Percentiles rank a stretch among this genome's conserved stretches.
phyloP scores from a whole-genome alignment of 1,284 basidiomycete species.

The Xerocomus tenax region DNA sequence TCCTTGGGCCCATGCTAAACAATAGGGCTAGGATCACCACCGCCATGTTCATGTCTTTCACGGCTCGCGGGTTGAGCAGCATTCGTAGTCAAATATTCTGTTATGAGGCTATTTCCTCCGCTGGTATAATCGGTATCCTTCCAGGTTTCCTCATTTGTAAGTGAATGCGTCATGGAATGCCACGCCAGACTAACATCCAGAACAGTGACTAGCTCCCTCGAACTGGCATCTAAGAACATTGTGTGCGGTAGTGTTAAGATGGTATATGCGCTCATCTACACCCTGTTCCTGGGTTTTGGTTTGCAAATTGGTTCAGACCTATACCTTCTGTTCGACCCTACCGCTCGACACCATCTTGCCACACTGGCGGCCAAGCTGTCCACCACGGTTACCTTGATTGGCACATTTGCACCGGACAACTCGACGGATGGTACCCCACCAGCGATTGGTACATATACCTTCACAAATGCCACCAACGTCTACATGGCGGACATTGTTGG shows the following conservation, averaged over 20 bases:
- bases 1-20: conserved; percentile 13
- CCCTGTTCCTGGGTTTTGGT: conserved; percentile 83
- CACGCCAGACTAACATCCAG: conserved; percentile 11
- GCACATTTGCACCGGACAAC: conserved; percentile 63
- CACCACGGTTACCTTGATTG: conserved; percentile 48
- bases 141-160: conserved; percentile 76
- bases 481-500: conserved; percentile 42
- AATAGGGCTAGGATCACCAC: conserved; percentile 57
- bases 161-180: conserved; percentile 27
- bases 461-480: conserved; percentile 47
- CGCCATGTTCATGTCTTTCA: conserved; percentile 73
- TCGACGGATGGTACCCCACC: conserved; percentile 44
- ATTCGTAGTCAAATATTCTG: conserved; percentile 71
- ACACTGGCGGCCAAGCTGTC: conserved; percentile 44
- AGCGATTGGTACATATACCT: conserved; percentile 63
- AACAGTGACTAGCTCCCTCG: conserved; percentile 75
- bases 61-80: conserved; percentile 69
- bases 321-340: conserved; percentile 68
- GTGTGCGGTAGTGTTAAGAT: conserved; percentile 83
- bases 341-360: conserved; percentile 46
- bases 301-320: conserved; percentile 82
- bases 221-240: conserved; percentile 82
- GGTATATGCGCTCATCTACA: conserved; percentile 85
- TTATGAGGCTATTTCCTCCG: conserved; percentile 78
- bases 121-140: conserved; percentile 73